Conservation (phyloP, 371 early-diverging fungal genomes). For the Mucor piriformis region DNA sequence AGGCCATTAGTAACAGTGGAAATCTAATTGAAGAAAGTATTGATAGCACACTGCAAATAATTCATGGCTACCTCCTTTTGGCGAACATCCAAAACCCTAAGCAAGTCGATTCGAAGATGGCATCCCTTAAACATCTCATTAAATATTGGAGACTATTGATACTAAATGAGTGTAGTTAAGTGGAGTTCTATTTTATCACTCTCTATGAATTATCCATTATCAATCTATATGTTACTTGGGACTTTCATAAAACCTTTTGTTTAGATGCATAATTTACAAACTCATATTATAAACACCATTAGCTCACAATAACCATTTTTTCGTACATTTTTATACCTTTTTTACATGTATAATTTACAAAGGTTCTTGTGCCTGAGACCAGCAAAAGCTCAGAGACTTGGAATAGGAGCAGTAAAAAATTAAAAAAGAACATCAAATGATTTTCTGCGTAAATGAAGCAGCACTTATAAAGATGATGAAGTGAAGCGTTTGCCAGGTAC, state of each 20-base stretch:
- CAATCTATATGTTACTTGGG: constrained; percentile 18
- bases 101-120: not conserved
- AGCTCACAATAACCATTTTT: constrained; percentile 15
- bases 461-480: too few relatives aligned
- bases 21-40: not conserved
- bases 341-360: not conserved
- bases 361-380: not conserved
- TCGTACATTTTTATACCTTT: not conserved
- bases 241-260: constrained; percentile 18
- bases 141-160: constrained; percentile 15
- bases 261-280: constrained; percentile 18
- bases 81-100: not conserved
- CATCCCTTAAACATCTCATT: constrained; percentile 13
- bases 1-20: not conserved
- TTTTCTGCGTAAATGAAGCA: too few relatives aligned
- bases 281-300: constrained; percentile 16
- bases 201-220: constrained; percentile 16
- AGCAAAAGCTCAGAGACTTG: not conserved
- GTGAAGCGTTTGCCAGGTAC: too few relatives aligned
- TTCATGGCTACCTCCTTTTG: not conserved
- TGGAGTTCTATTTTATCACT: constrained; percentile 21
- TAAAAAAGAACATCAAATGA: too few relatives aligned
- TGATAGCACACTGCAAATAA: not conserved
- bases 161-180: constrained; percentile 17
- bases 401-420: too few relatives aligned